phyloP scores from a whole-genome alignment of 2,329 filamentous ascomycete genomes.

The Sporothrix dimorphospora region DNA sequence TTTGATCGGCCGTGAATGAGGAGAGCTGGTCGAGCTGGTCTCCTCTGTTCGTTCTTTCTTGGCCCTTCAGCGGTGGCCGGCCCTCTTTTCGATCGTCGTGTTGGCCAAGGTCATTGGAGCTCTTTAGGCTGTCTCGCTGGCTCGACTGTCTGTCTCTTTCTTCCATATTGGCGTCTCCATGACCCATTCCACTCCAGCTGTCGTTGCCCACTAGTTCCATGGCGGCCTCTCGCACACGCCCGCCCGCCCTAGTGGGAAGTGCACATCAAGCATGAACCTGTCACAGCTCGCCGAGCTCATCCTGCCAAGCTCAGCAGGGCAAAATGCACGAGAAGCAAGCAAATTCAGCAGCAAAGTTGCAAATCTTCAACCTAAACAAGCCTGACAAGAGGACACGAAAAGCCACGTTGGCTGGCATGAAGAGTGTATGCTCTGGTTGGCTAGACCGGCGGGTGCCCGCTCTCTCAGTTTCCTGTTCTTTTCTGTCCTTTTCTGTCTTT shows the following conservation, averaged over 20 bases:
- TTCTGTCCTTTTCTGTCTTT: not conserved
- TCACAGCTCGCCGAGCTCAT: not conserved
- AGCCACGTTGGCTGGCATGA: not conserved
- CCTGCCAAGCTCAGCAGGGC: not conserved
- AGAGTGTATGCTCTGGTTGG: not conserved
- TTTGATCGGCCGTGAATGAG: not conserved
- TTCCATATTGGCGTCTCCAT: not conserved
- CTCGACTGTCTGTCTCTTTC: not conserved
- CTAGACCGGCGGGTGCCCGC: not conserved
- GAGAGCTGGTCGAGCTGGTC: not conserved
- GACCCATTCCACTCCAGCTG: conserved; percentile 8
- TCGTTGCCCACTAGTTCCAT: not conserved
- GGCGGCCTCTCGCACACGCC: conserved; percentile 21
- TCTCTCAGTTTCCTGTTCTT: not conserved
- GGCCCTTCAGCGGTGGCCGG: not conserved
- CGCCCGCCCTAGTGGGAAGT: not conserved
- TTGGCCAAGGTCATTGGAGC: not conserved
- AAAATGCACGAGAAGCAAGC: conserved; percentile 8
- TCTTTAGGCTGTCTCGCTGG: not conserved
- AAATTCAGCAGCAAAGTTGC: not conserved
- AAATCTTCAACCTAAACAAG: not conserved
- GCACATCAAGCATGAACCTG: not conserved
- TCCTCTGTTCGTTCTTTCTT: too few species aligned
- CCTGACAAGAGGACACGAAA: not conserved
- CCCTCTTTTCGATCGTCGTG: conserved; percentile 10